phyloP scores from a whole-genome alignment of 108 stramenopile species.

The Cyclotella kingstonii region DNA sequence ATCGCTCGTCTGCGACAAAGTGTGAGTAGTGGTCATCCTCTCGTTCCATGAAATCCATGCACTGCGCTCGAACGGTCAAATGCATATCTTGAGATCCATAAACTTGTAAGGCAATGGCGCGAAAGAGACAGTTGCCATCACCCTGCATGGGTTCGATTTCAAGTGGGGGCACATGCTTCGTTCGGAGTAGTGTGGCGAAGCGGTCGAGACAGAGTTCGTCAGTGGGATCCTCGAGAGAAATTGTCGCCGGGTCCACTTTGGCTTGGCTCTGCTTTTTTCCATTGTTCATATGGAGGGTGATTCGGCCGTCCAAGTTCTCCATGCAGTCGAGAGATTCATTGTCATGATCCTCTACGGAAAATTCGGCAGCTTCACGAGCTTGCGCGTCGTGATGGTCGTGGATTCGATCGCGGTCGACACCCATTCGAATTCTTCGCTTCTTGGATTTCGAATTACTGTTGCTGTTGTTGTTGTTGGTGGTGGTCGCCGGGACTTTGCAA shows the following conservation, averaged over 20 bases:
- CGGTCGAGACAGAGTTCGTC: not conserved
- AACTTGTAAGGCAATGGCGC: conserved; percentile 92
- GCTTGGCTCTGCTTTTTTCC: too few species aligned
- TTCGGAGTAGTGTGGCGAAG: conserved; percentile 16
- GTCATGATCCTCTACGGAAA: too few species aligned
- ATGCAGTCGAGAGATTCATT: too few species aligned
- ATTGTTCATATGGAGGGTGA: too few species aligned
- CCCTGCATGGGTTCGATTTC: conserved; percentile 75
- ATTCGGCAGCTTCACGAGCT: too few species aligned
- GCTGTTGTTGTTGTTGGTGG: too few species aligned
- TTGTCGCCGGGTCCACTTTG: not conserved
- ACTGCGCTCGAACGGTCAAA: conserved; percentile 70
- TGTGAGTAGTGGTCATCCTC: conserved; percentile 70
- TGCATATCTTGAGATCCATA: conserved; percentile 92
- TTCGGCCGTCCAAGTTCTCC: too few species aligned
- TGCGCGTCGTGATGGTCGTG: too few species aligned
- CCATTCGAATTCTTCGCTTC: too few species aligned
- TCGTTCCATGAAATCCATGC: conserved; percentile 89
- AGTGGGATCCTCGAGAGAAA: not conserved
- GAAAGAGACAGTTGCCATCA: conserved; percentile 98
- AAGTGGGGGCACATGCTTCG: conserved; percentile 30
- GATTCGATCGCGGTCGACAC: too few species aligned
- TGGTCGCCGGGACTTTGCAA: too few species aligned
- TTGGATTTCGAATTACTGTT: too few species aligned
- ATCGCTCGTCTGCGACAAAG: conserved; percentile 76